These are phyloP conservation scores for Magnolia changhungtana DNA, from an alignment of 164 flowering plant species.

Conservation along the genomic window DNA sequence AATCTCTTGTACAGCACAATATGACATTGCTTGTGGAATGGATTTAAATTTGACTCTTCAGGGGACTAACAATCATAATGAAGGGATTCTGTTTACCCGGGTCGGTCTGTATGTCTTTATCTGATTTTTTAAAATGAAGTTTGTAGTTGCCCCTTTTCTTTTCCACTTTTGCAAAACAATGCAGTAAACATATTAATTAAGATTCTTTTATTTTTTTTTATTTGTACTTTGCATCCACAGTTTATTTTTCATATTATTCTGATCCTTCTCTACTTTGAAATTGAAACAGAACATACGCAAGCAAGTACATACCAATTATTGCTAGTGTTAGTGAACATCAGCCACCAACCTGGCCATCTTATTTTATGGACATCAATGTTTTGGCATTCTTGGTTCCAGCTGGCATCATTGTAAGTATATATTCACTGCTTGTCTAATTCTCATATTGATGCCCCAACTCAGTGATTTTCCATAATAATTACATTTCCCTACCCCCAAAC, in stretches of 20 bases:
- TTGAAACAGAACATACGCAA: constrained; percentile 89
- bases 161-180: not conserved
- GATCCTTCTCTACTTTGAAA: constrained; percentile 4
- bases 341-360: constrained; percentile 99
- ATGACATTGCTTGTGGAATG: not conserved
- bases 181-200: not conserved
- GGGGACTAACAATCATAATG: not conserved
- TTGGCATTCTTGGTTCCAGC: constrained; percentile 99
- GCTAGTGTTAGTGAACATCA: constrained; percentile 99
- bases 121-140: not conserved
- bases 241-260: not conserved
- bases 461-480: not conserved
- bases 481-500: not conserved
- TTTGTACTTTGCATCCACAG: too few relatives aligned
- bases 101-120: not conserved
- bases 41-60: not conserved
- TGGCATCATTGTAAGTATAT: constrained; percentile 83
- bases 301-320: constrained; percentile 99
- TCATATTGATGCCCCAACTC: not conserved
- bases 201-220: not conserved
- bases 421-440: not conserved
- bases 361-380: constrained; percentile 98
- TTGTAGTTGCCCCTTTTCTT: not conserved
- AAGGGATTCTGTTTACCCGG: not conserved
- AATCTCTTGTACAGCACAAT: not conserved